Base-by-base conservation (phyloP, 305 asterid genomes). In the Fraxinus sp. region DNA sequence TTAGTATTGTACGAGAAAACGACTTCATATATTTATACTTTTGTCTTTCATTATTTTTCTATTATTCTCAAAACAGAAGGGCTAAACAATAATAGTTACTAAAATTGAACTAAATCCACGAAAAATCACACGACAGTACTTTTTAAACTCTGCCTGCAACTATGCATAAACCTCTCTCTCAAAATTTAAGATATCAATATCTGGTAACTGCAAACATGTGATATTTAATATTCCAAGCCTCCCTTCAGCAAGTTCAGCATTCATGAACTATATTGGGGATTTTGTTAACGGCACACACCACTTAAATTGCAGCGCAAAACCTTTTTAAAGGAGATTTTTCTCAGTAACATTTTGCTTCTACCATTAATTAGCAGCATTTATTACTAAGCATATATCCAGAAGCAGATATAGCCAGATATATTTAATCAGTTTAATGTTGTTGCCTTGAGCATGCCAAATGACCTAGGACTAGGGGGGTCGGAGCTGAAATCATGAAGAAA, bases 401-500 rank as follows among this genome's bases (percentile, higher is more conserved):
- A 30, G n/a, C 73, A 64, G 73, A 22, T 64, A 24, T 8, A 64
- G n/a, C 24, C 64, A 43, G 26, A 68, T 6, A 79, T 39, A 68
- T 13, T 70, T 66, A 39, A 80, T 30, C 70, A 70, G 33, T 32
- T 35, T 14, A 28, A 18, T 39, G 70, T 37, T 13, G 64, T 26
- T 80, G 41, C 76, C 82, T 68, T 18, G 7, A 62, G 52, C 22
- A 43, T 18, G 22, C 35, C 30, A 66, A 32, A 68, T 57, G 36
- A 64, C 14, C 78, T 16, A 2, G 26, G 36, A 84, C 26, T 28
- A 18, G 52, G 75, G 36, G 5, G 37, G 77, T 77, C 46, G 55
- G 70, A 79, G 62, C n/a, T 81, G 33, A 55, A 57, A 83, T n/a
- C 70, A 46, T 22, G 52, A 57, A 79, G 82, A 84, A 62, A 79